Base-by-base conservation (phyloP, 2,329 filamentous ascomycete species). In the Parastagonospora avenae region DNA sequence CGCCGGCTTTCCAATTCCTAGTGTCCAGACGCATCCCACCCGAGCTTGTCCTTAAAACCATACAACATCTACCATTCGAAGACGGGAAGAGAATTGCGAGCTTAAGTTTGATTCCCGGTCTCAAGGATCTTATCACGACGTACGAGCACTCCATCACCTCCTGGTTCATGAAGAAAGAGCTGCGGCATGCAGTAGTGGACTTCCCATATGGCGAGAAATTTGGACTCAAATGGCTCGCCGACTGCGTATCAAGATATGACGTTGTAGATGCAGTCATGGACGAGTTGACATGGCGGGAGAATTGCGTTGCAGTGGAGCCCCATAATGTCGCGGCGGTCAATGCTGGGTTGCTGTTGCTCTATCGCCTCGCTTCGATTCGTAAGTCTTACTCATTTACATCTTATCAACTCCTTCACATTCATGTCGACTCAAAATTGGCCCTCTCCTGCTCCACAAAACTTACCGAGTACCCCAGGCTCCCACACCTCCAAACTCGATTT, bases 241-340 rank as follows among this genome's bases (percentile, higher is more conserved):
- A 57, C 8, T 73, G 68, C 28, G 64, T 69, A 2, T 48, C 49
- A n/a, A 58, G 49, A 12, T 73, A 72, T 48, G 62, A 73, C 35
- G 41, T 60, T 1, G 46, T 70, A 8, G 70, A 73, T 47, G 63
- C 66, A 31, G 46, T 72, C 12, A 71, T 73, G 68, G 62, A 59
- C 2, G 58, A 59, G 16, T 48, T 73, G 0, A 57, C 57, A 12
- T 67, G 60, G 3, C 45, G 62, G 5, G 44, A 57, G n/a, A 73
- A 70, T 36, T 66, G 59, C 38, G 64, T 57, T 14, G 56, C 57
- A 1, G 57, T 71, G 1, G 43, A 59, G 16, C 54, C 41, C 2
- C 63, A 70, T 27, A 72, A 72, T 19, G 47, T 64, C 28, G 52
- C 60, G 1, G 32, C 71, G 2, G 60, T 62, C 12, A 62, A 72